Percentiles rank a stretch among this genome's conserved stretches.
Evolutionary conservation across 805 yeast species (phyloP).

Genomic region (Metschnikowia arizonensis): DNA sequence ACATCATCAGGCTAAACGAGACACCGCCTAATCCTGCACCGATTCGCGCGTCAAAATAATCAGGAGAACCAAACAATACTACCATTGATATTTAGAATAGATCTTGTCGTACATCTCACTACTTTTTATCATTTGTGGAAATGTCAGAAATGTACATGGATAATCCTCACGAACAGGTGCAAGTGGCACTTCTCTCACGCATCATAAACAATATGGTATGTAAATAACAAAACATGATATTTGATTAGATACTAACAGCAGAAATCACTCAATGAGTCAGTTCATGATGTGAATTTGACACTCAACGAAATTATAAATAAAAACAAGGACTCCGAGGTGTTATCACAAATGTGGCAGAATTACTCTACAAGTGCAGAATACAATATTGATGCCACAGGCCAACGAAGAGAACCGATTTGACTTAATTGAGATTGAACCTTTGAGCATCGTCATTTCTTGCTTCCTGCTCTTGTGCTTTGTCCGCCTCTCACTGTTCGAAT

Average conservation of each 20-base stretch:
- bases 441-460: no score
- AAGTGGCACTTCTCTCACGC: constrained; percentile 68
- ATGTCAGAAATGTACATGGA: constrained; percentile 46
- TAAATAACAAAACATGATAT: constrained; percentile 11
- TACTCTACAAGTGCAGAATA: constrained; percentile 68
- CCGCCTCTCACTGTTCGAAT: no score
- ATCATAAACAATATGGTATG: constrained; percentile 73
- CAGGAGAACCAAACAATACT: constrained; percentile 2
- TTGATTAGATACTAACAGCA: constrained; percentile 23
- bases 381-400: constrained; percentile 63
- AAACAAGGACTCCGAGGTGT: constrained; percentile 65
- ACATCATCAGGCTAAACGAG: background rate
- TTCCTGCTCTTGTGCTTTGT: no score
- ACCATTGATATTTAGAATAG: no score
- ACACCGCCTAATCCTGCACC: constrained; percentile 2
- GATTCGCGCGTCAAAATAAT: background rate
- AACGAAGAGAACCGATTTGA: constrained; percentile 49
- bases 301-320: constrained; percentile 58
- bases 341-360: constrained; percentile 76
- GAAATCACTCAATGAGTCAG: constrained; percentile 71
- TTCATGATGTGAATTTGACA: constrained; percentile 57
- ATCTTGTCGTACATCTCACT: no score
- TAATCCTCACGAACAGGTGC: constrained; percentile 82
- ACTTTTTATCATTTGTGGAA: background rate
- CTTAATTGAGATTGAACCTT: background rate